Evolutionary conservation across 1,284 basidiomycete species (phyloP), one percentile per base, ranked within the genome.

Genomic region (Chondrostereum purpureum): DNA sequence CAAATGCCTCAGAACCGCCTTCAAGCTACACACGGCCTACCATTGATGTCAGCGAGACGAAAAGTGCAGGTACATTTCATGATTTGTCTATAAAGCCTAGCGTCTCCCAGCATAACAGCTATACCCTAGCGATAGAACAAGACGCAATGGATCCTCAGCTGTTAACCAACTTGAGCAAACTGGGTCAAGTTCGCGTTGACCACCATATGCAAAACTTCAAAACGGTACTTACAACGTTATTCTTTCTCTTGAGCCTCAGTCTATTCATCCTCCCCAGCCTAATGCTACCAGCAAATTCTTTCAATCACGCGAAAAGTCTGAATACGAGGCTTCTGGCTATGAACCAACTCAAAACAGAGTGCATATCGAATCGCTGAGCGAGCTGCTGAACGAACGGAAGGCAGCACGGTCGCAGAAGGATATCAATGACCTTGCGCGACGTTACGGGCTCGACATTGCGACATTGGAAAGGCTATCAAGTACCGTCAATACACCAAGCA

Each of bases 91-190:
- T 5, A 42, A 23, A 4, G 21, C 12, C 22, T 24, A 8, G 14
- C 17, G 18, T 22, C 34, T 21, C 54, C n/a, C n/a, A n/a, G n/a
- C n/a, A n/a, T n/a, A n/a, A n/a, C n/a, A n/a, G n/a, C n/a, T 19
- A 16, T n/a, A 8, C 10, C 10, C 36, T 38, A 91, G 89, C 66
- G 3, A 80, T 91, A 52, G 68, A 78, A 48, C 64, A 62, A 50
- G 88, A 92, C 57, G 76, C 78, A 5, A 72, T 68, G 52, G 89
- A 92, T 59, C 86, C 88, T 1, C 78, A 92, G 43, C 80, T 92
- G 48, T 61, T 88, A 56, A 69, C 78, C 22, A 91, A 89, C 55
- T 64, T 93, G 41, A 78, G 59, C 51, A 72, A 65, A 36, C 65
- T 92, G 3, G 89, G 89, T 1, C 82, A 76, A 19, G 89, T 92